Conservation (phyloP, 129 eudicot species). For the Lactuca sativa region DNA sequence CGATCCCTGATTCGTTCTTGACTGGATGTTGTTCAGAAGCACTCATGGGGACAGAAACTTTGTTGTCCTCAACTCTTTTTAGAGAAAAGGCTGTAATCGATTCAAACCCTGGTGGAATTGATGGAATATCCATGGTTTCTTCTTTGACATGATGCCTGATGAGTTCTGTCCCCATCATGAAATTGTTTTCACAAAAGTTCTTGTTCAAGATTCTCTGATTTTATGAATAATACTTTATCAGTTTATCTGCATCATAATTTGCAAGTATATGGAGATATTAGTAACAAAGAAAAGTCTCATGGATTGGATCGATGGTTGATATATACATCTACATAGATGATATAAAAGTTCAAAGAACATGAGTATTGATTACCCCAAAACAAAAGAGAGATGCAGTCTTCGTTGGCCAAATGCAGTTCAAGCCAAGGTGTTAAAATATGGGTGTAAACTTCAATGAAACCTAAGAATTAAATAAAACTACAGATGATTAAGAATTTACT, state of each 20-base stretch:
- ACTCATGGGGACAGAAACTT: conserved; percentile 42
- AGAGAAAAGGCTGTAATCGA: conserved; percentile 65
- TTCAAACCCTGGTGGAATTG: conserved; percentile 98
- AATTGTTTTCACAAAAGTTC: neutral
- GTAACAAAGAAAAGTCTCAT: neutral
- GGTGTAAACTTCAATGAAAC: conserved; percentile 27
- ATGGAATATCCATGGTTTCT: conserved; percentile 72
- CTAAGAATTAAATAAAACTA: conserved; percentile 5
- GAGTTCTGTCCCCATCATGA: conserved; percentile 73
- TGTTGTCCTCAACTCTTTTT: conserved; percentile 49
- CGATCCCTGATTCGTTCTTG: conserved; percentile 38
- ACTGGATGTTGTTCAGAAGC: conserved; percentile 36
- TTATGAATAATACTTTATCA: neutral
- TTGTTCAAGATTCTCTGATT: conserved; percentile 8
- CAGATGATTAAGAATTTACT: neutral
- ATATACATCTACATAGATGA: conserved; percentile 17
- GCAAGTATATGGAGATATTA: conserved; percentile 6
- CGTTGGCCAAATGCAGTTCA: conserved; percentile 35
- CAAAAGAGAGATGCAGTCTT: conserved; percentile 21
- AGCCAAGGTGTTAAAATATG: conserved; percentile 30
- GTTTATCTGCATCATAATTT: conserved; percentile 26
- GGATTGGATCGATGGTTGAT: neutral
- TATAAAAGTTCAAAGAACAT: conserved; percentile 12
- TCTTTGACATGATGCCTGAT: conserved; percentile 68
- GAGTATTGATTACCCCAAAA: conserved; percentile 28